Percentiles rank a stretch among this genome's conserved stretches.
Evolutionary conservation across 495 filamentous ascomycete species (phyloP).

Genomic region (Penicillium cataractarum): DNA sequence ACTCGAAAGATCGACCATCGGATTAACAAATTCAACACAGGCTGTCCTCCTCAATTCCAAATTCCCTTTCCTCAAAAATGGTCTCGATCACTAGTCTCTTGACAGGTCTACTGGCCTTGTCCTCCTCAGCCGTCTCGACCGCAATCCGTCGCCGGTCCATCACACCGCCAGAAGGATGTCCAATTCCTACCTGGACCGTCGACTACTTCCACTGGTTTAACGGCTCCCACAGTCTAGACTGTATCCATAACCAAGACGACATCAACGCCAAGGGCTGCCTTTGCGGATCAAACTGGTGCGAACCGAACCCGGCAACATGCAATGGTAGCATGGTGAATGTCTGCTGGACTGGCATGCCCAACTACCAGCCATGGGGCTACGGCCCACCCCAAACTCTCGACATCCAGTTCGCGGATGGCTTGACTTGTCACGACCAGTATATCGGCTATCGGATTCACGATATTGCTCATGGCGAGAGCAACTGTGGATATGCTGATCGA

Average conservation of each 20-base stretch:
- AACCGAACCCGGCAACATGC: conserved; percentile 35
- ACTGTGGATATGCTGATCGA: conserved; percentile 42
- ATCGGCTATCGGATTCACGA: conserved; percentile 43
- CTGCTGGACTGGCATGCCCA: conserved; percentile 44
- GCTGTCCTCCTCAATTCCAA: background rate
- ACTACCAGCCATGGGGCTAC: conserved; percentile 42
- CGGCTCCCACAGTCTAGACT: conserved; percentile 41
- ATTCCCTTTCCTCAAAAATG: background rate
- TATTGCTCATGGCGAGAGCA: conserved; percentile 37
- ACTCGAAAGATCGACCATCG: background rate
- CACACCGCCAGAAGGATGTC: conserved; percentile 36
- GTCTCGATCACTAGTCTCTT: background rate
- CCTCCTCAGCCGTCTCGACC: background rate
- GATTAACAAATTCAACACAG: background rate
- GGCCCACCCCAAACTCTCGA: conserved; percentile 37
- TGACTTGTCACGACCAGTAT: conserved; percentile 40
- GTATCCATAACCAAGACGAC: conserved; percentile 39
- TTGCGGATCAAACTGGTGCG: conserved; percentile 33
- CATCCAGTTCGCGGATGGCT: conserved; percentile 38
- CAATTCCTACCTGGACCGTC: conserved; percentile 39
- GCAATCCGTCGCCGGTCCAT: conserved; percentile 26
- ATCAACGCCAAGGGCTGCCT: conserved; percentile 35
- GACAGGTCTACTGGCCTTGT: conserved; percentile 16
- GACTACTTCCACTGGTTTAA: conserved; percentile 39
- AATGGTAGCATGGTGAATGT: conserved; percentile 34